Evolutionary conservation across 1,139 yeast genomes (phyloP), one percentile per base, ranked within the genome.

Genomic region (Blastobotrys persicus): DNA sequence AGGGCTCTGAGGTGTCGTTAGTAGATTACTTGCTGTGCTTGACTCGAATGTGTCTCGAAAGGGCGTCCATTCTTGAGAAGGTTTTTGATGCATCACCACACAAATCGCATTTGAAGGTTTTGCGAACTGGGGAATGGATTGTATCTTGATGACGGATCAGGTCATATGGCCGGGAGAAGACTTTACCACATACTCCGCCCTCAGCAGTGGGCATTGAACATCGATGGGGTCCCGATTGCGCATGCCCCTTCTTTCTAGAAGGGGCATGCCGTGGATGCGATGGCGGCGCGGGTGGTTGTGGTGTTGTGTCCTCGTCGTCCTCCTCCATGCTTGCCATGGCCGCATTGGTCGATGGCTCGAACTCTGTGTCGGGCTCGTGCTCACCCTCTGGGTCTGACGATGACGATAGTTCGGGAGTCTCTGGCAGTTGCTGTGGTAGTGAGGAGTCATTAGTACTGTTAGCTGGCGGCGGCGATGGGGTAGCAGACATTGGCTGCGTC

Each of bases 131-230:
- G 1, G 97, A 92, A 67, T 92, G 98, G 48, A 92, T 92, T 0
- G 98, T 91, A 65, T 92, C 96, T 69, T 91, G 96, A 68, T 92
- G 98, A 61, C 98, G 80, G 28, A 91, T 85, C 62, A 92, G 76
- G 71, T 92, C 98, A 63, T 92, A 92, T 31, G 96, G 95, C 60
- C 98, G 78, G 14, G 97, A 88, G 65, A 92, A 92, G 55, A 85
- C 79, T 61, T 95, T 87, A 57, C 80, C 73, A 66, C 98, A 91
- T 47, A 80, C 76, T 57, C 77, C 74, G 43, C 83, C 80, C 2
- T 83, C 77, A 16, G 72, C 62, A 14, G 88, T 83, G 62, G 83
- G 84, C 16, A 79, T 69, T 65, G 85, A 72, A 50, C 89, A 83
- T 37, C 77, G 72, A 55, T 79, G 85, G 6, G 74, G 73, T 32